Base-by-base conservation (phyloP, 305 asterid genomes). In the Coffea humblotiana region DNA sequence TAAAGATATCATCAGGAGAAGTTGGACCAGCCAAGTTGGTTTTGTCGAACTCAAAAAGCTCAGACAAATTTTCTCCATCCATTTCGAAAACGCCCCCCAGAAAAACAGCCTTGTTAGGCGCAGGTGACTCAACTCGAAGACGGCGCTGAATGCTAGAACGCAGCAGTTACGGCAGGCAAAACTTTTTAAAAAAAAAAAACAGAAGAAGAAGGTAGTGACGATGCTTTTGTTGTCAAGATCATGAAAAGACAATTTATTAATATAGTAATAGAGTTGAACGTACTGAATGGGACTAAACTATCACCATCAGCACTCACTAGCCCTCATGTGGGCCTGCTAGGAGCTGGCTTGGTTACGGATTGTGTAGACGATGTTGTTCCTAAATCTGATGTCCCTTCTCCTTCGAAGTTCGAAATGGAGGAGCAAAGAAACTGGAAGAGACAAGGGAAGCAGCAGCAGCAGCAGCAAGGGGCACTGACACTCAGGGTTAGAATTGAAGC, bases 1-100 rank as follows among this genome's bases (percentile, higher is more conserved):
- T 74, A 80, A 94, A 91, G 70, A 94, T 92, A n/a, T 92, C 96
- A 16, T 90, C 95, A 0, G 87, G 80, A 4, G 88, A 78, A 52
- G 89, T 82, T 0, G 82, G 79, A 29, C 75, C 82, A 15, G 73
- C 82, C 5, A 78, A 8, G 15, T 63, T 75, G 14, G 85, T 32
- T 6, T 68, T 81, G 25, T 84, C 77, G 6, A 86, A 85, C 73
- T 81, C 88, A 49, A 90, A 87, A 19, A 88, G 80, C 0, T 88
- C 90, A 21, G 90, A 87, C 60, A 85, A 77, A 80, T 74, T 79
- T 25, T 85, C 91, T 66, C 83, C 73, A 15, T 84, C 91, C 96
- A 90, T 91, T 73, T 51, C 37, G 27, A 47, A 43, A 10, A 21
- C 15, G n/a, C 32, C 66, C 74, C 80, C 66, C n/a, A 21, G 9